phyloP scores from a whole-genome alignment of 306 rosid genomes.

The Adenanthera pavonina region DNA sequence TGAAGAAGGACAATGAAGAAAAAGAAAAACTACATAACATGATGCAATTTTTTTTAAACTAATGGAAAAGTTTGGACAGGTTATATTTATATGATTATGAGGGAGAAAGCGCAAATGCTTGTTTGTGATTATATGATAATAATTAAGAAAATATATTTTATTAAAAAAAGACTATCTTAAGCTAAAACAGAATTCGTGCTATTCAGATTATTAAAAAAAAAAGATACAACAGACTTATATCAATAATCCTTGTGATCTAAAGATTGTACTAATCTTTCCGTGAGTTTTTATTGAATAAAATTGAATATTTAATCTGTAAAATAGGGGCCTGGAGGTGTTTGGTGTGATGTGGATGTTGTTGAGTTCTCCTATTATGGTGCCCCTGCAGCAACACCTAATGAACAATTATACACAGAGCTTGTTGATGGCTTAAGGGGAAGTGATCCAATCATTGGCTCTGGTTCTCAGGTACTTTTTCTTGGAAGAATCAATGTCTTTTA shows the following conservation, averaged over 20 bases:
- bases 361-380: constrained; percentile 96
- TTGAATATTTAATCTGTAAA: constrained; percentile 45
- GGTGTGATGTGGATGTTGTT: constrained; percentile 99
- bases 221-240: background rate
- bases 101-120: constrained; percentile 7
- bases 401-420: constrained; percentile 86
- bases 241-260: constrained; percentile 10
- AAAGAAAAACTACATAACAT: background rate
- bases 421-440: constrained; percentile 95
- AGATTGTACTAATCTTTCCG: background rate
- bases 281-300: constrained; percentile 18
- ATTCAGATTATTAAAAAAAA: constrained; percentile 1
- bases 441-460: constrained; percentile 86
- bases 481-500: constrained; percentile 36
- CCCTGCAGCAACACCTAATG: constrained; percentile 92
- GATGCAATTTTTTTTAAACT: background rate
- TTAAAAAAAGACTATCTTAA: constrained; percentile 9
- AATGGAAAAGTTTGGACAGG: background rate
- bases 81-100: background rate
- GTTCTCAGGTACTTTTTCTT: constrained; percentile 84
- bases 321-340: constrained; percentile 99
- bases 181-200: background rate
- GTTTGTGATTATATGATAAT: background rate
- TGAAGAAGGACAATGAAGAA: background rate
- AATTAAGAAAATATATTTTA: background rate